Conservation (phyloP, 768 basidiomycete genomes). For the Boletus rubropictus region DNA sequence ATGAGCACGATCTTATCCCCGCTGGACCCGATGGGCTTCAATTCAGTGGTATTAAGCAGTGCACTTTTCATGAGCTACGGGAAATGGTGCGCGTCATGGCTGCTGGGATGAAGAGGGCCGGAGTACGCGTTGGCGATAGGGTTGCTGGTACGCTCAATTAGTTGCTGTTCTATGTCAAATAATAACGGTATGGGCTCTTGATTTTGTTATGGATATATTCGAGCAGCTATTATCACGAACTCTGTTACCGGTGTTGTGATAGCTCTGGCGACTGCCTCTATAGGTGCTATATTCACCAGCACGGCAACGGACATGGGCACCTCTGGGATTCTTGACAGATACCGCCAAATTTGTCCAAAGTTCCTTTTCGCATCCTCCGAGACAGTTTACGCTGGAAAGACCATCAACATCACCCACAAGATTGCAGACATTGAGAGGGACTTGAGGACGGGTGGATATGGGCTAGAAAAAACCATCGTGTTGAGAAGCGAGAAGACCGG, state of each 20-base stretch:
- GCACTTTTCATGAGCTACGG: constrained; percentile 51
- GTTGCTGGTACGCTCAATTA: constrained; percentile 51
- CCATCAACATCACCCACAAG: constrained; percentile 49
- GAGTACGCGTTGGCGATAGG: constrained; percentile 55
- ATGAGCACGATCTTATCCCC: constrained; percentile 44
- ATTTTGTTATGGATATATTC: neutral
- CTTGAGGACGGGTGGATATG: constrained; percentile 36
- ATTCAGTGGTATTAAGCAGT: constrained; percentile 35
- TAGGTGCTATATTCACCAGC: constrained; percentile 65
- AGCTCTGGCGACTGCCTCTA: constrained; percentile 57
- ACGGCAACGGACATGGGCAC: constrained; percentile 71
- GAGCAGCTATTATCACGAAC: constrained; percentile 58
- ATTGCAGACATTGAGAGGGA: constrained; percentile 47
- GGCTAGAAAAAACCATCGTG: constrained; percentile 48
- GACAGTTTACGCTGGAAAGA: constrained; percentile 57
- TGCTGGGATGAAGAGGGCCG: constrained; percentile 50
- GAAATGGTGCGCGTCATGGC: constrained; percentile 52
- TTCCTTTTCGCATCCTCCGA: constrained; percentile 67
- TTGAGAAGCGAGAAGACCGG: constrained; percentile 56
- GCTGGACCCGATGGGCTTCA: constrained; percentile 2
- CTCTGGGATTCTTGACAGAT: constrained; percentile 54
- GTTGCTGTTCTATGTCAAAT: neutral
- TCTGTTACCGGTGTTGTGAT: constrained; percentile 52
- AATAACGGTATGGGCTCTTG: neutral
- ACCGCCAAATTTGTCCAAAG: constrained; percentile 67